phyloP scores from a whole-genome alignment of 257 asterid species.

The Jacaranda mimosifolia region DNA sequence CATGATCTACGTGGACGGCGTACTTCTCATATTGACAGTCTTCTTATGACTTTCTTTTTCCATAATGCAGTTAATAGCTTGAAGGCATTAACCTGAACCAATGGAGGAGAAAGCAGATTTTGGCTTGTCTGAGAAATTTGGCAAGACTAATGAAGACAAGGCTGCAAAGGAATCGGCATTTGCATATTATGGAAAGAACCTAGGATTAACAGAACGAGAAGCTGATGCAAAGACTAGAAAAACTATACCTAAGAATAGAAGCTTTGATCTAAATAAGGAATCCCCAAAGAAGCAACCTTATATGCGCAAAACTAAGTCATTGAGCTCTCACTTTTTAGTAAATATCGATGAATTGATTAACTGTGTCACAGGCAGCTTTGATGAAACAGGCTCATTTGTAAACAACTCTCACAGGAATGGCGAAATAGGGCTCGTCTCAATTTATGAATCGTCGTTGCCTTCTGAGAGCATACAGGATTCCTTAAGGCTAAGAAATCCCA shows the following conservation, averaged over 20 bases:
- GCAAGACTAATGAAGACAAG: slow-evolving; percentile 21
- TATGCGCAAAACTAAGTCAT: slow-evolving; percentile 39
- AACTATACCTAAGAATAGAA: slow-evolving; percentile 40
- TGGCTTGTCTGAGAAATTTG: slow-evolving; percentile 25
- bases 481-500: neutral
- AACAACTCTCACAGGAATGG: slow-evolving; percentile 25
- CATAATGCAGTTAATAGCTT: slow-evolving; percentile 25
- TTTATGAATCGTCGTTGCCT: slow-evolving; percentile 31
- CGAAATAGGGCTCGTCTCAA: slow-evolving; percentile 36
- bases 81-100: slow-evolving; percentile 8
- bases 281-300: slow-evolving; percentile 29
- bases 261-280: slow-evolving; percentile 41
- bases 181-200: neutral
- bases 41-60: neutral
- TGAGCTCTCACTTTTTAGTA: slow-evolving; percentile 41
- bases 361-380: slow-evolving; percentile 18
- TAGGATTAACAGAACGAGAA: neutral
- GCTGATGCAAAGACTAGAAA: neutral
- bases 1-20: neutral
- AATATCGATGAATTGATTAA: slow-evolving; percentile 36
- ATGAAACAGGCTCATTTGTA: slow-evolving; percentile 22
- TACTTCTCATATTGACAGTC: neutral
- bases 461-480: slow-evolving; percentile 22
- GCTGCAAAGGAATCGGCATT: neutral
- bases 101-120: slow-evolving; percentile 36